phyloP scores from a whole-genome alignment of 2,329 filamentous ascomycete species.

The Botrytis tulipae region DNA sequence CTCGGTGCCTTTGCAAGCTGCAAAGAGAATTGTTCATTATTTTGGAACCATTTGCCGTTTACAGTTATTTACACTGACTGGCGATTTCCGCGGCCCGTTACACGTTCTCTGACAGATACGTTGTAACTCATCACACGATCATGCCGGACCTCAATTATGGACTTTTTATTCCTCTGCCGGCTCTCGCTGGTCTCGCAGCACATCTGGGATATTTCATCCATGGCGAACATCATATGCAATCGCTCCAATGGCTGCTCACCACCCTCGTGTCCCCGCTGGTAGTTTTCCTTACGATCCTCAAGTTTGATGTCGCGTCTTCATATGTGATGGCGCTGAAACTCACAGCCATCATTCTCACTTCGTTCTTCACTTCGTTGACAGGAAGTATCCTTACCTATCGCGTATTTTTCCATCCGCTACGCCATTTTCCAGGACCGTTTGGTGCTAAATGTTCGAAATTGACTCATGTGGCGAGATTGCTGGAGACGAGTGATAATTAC shows the following conservation, averaged over 20 bases:
- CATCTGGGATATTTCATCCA: slow-evolving; percentile 31
- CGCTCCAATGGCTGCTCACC: not conserved
- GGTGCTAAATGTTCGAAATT: slow-evolving; percentile 30
- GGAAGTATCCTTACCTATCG: slow-evolving; percentile 53
- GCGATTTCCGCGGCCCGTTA: not conserved
- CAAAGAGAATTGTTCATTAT: not conserved
- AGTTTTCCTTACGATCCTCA: not conserved
- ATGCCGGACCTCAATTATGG: not conserved
- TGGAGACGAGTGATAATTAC: slow-evolving; percentile 23
- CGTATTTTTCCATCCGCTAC: slow-evolving; percentile 45
- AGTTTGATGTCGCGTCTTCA: not conserved
- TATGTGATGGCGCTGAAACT: not conserved
- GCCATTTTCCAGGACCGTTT: slow-evolving; percentile 34
- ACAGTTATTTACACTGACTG: not conserved
- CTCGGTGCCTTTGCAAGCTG: not conserved
- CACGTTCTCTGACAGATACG: not conserved
- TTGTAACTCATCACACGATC: too few species aligned
- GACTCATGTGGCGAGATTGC: slow-evolving; percentile 23
- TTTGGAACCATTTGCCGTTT: not conserved
- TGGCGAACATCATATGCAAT: slow-evolving; percentile 27
- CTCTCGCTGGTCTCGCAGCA: slow-evolving; percentile 21
- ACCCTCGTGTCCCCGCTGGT: not conserved
- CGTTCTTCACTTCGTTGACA: not conserved
- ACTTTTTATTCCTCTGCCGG: not conserved
- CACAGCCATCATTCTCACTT: not conserved